Base-by-base conservation (phyloP, 2,329 filamentous ascomycete genomes). In the Phoma sp. region DNA sequence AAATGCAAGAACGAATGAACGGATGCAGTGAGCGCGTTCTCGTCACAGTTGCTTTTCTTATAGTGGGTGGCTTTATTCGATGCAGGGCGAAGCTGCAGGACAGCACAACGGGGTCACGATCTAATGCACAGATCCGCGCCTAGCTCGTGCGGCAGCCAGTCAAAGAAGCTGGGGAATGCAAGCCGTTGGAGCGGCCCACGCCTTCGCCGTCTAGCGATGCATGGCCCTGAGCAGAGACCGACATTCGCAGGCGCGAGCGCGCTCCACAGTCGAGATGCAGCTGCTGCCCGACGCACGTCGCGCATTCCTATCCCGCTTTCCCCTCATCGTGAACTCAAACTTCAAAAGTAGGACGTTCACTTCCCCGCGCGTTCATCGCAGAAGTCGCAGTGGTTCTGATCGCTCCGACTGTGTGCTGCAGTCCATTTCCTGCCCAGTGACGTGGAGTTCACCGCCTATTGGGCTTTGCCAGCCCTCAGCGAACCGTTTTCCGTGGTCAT, bases 401-500 rank as follows among this genome's bases (percentile, higher is more conserved):
- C 25, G 29, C 41, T 6, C 29, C 35, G 36, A 29, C 29, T 14
- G 39, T 40, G 35, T 30, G 35, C 37, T 46, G 51, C 54, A 47
- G 49, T 57, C 63, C 39, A 46, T 30, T 50, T 42, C 47, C 60
- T 43, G 60, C 61, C 33, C 49, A 57, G 65, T 58, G 58, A 68
- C 69, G 62, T 52, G 60, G 57, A 66, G 36, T 66, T 58, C 51
- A 65, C 62, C 59, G 60, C 59, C 55, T 60, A 23, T 64, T 58
- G 35, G 30, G 41, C 45, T 40, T 55, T n/a, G 39, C 51, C 23
- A 53, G 48, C 39, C 47, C 47, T 42, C 47, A 50, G 47, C 52
- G 42, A 55, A 55, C 32, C 46, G 25, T 27, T 27, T 13, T 23
- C 27, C 35, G 37, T n/a, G n/a, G 42, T 33, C 25, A 8, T 14